These are phyloP conservation scores for Musa schizocarpa DNA, from an alignment of 176 grass and related monocot genomes.

Conservation along the genomic window DNA sequence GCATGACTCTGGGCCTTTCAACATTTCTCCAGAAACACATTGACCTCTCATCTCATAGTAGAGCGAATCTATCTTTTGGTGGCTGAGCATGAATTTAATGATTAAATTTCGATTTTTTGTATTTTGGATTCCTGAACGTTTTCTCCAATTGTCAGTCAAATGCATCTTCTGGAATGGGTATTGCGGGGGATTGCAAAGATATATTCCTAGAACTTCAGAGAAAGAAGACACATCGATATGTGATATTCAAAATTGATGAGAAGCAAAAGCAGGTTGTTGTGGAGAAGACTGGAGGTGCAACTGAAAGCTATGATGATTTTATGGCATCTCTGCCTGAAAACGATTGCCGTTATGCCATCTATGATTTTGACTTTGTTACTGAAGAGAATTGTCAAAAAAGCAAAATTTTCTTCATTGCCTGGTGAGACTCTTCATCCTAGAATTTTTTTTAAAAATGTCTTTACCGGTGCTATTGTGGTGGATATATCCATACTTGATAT, in stretches of 20 bases:
- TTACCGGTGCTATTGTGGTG: background rate
- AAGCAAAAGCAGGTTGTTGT: slow-evolving; percentile 80
- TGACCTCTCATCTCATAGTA: too few relatives aligned
- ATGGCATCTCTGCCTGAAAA: slow-evolving; percentile 87
- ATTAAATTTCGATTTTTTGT: too few relatives aligned
- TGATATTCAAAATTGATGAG: slow-evolving; percentile 84
- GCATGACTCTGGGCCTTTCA: too few relatives aligned
- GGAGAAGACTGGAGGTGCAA: slow-evolving; percentile 78
- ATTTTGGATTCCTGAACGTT: background rate
- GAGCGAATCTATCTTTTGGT: too few relatives aligned
- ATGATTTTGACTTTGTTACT: slow-evolving; percentile 97
- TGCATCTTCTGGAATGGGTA: slow-evolving; percentile 74
- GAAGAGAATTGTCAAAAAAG: slow-evolving; percentile 94
- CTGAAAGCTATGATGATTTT: slow-evolving; percentile 97
- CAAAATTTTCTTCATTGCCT: slow-evolving; percentile 98
- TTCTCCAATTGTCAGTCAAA: slow-evolving; percentile 38
- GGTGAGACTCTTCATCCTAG: slow-evolving; percentile 37
- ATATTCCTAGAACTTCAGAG: slow-evolving; percentile 66
- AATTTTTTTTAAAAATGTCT: slow-evolving; percentile 9
- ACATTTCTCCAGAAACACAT: too few relatives aligned
- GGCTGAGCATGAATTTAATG: too few relatives aligned
- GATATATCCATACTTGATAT: background rate
- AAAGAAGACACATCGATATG: slow-evolving; percentile 72
- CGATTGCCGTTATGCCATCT: slow-evolving; percentile 83
- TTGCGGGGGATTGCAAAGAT: slow-evolving; percentile 46